Evolutionary conservation across 345 rosid genomes (phyloP).

Genomic region (Arabis hirsuta): DNA sequence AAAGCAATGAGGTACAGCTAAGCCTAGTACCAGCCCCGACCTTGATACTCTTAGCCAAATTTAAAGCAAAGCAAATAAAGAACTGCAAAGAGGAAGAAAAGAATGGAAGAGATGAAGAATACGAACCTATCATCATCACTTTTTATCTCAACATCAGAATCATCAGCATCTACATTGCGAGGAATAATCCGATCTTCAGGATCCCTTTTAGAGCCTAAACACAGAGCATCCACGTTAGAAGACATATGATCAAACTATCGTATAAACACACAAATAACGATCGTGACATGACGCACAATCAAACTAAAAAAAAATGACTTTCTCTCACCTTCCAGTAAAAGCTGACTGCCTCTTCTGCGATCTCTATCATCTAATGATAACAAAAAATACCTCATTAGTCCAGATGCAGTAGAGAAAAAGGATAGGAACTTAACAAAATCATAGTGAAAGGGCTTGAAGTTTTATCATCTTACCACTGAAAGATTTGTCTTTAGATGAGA

Average conservation of each 20-base stretch:
- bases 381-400: conserved; percentile 6
- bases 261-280: conserved; percentile 7
- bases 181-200: conserved; percentile 82
- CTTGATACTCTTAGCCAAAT: conserved; percentile 9
- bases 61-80: conserved; percentile 4
- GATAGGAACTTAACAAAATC: background rate
- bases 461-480: conserved; percentile 49
- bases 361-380: conserved; percentile 77
- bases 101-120: conserved; percentile 6
- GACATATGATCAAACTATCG: conserved; percentile 4
- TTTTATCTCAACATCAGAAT: conserved; percentile 81
- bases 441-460: conserved; percentile 9
- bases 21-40: background rate
- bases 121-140: conserved; percentile 70
- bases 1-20: conserved; percentile 20
- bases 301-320: background rate
- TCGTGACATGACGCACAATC: background rate
- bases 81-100: conserved; percentile 13
- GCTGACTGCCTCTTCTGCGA: conserved; percentile 76
- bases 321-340: conserved; percentile 66
- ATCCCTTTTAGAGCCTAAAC: conserved; percentile 73
- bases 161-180: conserved; percentile 93
- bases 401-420: background rate
- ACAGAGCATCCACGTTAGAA: conserved; percentile 37
- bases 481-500: conserved; percentile 83